Percentiles rank a stretch among this genome's conserved stretches.
Evolutionary conservation across 495 filamentous ascomycete genomes (phyloP).

Genomic region (Pyronema omphalodes): DNA sequence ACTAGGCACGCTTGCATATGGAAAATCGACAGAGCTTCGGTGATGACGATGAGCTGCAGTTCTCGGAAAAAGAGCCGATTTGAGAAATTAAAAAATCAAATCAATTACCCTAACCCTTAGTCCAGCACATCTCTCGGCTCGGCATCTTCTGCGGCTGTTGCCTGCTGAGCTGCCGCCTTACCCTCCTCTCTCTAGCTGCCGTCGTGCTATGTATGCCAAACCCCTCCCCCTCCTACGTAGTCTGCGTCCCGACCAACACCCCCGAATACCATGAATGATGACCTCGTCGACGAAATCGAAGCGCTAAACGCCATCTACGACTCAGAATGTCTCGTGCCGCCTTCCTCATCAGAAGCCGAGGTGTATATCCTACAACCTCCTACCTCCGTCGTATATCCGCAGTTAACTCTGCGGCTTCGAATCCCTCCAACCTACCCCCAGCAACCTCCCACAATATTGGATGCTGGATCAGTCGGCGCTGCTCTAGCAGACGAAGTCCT

Average conservation of each 20-base stretch:
- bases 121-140: too few relatives aligned
- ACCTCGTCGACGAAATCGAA: constrained; percentile 65
- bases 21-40: too few relatives aligned
- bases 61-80: too few relatives aligned
- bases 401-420: constrained; percentile 40
- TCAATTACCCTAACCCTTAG: too few relatives aligned
- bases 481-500: constrained; percentile 41
- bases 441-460: constrained; percentile 44
- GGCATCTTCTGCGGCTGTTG: too few relatives aligned
- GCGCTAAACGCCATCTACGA: constrained; percentile 91
- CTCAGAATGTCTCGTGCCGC: constrained; percentile 37
- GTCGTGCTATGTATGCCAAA: too few relatives aligned
- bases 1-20: too few relatives aligned
- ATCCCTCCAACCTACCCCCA: constrained; percentile 60
- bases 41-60: too few relatives aligned
- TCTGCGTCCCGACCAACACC: neutral
- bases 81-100: too few relatives aligned
- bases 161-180: too few relatives aligned
- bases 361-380: constrained; percentile 33
- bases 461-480: constrained; percentile 26
- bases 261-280: constrained; percentile 41
- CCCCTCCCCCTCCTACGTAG: neutral
- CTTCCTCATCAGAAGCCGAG: constrained; percentile 13
- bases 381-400: constrained; percentile 30
- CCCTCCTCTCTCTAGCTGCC: too few relatives aligned